These are phyloP conservation scores for Physcomitrium patens DNA, from an alignment of 225 moss, liverwort and hornwort species.

Conservation along the genomic window DNA sequence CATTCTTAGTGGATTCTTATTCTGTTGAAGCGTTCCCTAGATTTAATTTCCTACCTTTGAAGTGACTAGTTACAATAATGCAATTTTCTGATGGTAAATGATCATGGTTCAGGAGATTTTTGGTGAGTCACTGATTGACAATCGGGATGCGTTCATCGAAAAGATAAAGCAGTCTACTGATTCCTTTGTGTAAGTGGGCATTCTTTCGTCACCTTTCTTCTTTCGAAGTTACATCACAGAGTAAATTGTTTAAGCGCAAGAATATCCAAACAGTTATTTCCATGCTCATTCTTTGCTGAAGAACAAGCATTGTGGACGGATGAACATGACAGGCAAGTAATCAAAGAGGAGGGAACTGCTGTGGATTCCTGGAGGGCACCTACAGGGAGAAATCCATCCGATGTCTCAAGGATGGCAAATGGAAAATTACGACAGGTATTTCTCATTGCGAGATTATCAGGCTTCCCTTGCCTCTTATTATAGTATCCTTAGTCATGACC, in stretches of 20 bases:
- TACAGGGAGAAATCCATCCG: conserved; percentile 23
- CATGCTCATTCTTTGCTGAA: neutral
- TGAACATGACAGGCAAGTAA: conserved; percentile 61
- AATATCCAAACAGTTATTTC: neutral
- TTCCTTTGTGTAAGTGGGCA: conserved; percentile 69
- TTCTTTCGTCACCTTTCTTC: neutral
- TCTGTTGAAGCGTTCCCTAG: too few species aligned
- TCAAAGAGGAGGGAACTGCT: conserved; percentile 61
- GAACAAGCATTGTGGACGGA: conserved; percentile 25
- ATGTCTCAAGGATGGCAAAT: neutral
- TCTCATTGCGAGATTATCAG: neutral
- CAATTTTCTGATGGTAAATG: neutral
- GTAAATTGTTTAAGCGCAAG: neutral
- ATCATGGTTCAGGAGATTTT: conserved; percentile 71
- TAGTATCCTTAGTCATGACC: neutral
- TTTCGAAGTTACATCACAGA: conserved; percentile 3
- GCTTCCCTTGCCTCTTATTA: neutral
- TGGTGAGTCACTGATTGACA: conserved; percentile 72
- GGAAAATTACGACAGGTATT: conserved; percentile 47
- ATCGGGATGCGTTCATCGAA: conserved; percentile 72
- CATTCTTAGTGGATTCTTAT: too few species aligned
- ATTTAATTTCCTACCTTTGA: too few species aligned
- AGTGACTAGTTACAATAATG: neutral
- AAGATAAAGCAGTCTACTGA: conserved; percentile 55
- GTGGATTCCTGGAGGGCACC: conserved; percentile 57